phyloP scores from a whole-genome alignment of 2,329 filamentous ascomycete species.

The Fusarium sp. region DNA sequence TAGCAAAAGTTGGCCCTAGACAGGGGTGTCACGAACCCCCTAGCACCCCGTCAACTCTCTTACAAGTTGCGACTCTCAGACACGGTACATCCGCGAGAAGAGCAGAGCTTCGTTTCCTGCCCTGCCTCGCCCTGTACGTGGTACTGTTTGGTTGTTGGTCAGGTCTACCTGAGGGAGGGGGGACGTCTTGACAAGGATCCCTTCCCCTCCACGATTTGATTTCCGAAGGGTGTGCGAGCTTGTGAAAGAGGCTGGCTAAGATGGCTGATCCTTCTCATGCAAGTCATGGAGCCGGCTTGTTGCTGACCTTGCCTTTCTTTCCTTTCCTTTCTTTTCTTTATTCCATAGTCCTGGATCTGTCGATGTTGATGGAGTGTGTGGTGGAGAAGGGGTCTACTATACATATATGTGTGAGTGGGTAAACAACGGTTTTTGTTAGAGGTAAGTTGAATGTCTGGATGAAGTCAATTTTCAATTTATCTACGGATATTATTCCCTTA shows the following conservation, averaged over 20 bases:
- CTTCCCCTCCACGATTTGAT: conserved; percentile 19
- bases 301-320: neutral
- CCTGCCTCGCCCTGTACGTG: conserved; percentile 1
- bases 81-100: conserved; percentile 20
- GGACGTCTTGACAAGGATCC: conserved; percentile 26
- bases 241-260: conserved; percentile 21
- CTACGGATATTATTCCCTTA: too few relatives aligned
- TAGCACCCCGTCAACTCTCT: conserved; percentile 34
- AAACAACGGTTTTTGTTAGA: conserved; percentile 13
- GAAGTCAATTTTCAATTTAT: neutral
- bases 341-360: neutral
- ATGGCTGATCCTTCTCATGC: conserved; percentile 31
- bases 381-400: conserved; percentile 14
- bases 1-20: conserved; percentile 18
- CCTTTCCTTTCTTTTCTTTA: conserved; percentile 1
- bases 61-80: conserved; percentile 32
- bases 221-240: conserved; percentile 19
- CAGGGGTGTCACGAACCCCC: conserved; percentile 23
- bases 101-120: conserved; percentile 18
- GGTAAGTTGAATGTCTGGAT: conserved; percentile 24
- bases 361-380: conserved; percentile 11
- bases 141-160: conserved; percentile 10
- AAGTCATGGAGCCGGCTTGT: conserved; percentile 30
- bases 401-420: conserved; percentile 10
- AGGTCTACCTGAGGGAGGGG: conserved; percentile 16